Conservation (phyloP, 352 stramenopile genomes). For the Phytopythium chamaehyphon region DNA sequence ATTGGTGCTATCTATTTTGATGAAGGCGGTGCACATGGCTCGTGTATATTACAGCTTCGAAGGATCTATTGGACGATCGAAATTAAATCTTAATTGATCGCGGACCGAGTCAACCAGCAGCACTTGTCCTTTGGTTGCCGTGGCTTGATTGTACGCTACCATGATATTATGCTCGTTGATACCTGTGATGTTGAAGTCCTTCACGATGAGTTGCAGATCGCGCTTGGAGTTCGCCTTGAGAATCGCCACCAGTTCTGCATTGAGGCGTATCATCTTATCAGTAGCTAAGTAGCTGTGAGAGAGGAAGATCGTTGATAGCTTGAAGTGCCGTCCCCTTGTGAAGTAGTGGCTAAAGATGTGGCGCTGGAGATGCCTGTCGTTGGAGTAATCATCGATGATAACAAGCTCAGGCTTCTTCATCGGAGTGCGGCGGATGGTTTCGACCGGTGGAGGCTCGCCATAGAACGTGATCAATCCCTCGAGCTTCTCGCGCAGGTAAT, state of each 20-base stretch:
- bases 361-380: conserved; percentile 6
- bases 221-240: conserved; percentile 10
- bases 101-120: background rate
- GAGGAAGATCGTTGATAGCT: background rate
- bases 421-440: background rate
- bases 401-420: conserved; percentile 12
- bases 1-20: background rate
- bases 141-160: conserved; percentile 7
- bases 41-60: background rate
- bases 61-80: conserved; percentile 1
- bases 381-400: conserved; percentile 14
- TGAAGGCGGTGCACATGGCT: background rate
- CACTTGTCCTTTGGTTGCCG: conserved; percentile 1
- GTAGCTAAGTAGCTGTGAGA: background rate
- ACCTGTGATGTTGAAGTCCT: conserved; percentile 4
- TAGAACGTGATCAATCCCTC: conserved; percentile 13
- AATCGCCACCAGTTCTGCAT: conserved; percentile 11
- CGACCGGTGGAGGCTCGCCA: conserved; percentile 1
- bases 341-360: conserved; percentile 8
- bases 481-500: conserved; percentile 17
- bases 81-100: conserved; percentile 6
- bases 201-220: conserved; percentile 9
- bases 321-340: conserved; percentile 2
- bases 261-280: conserved; percentile 10
- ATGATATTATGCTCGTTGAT: conserved; percentile 4